Percentiles rank a stretch among this genome's conserved stretches.
Conservation (phyloP, 2,329 filamentous ascomycete species). For the Ophiostoma sp. region DNA sequence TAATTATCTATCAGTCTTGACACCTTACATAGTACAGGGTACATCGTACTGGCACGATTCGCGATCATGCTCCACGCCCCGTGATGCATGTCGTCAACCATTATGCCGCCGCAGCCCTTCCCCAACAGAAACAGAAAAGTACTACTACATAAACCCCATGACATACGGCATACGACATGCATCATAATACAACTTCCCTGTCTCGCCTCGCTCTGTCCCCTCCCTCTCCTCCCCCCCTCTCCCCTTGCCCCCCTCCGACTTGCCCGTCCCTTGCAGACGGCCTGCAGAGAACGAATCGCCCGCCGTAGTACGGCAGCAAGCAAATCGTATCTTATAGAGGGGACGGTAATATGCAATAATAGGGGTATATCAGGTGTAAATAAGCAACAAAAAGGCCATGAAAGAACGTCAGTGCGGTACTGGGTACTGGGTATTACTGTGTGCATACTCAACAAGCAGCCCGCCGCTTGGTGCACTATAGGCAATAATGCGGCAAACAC, state of each 20-base stretch:
- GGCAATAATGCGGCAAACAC: not conserved
- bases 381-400: not conserved
- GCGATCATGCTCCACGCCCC: not conserved
- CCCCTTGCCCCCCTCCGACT: not conserved
- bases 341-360: not conserved
- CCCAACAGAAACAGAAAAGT: not conserved
- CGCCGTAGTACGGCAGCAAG: constrained; percentile 23
- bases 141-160: not conserved
- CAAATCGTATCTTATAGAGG: constrained; percentile 19
- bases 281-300: constrained; percentile 14
- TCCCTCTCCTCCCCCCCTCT: not conserved
- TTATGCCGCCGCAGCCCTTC: constrained; percentile 3
- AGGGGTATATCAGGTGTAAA: not conserved
- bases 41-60: not conserved
- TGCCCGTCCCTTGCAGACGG: constrained; percentile 19
- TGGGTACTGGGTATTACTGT: not conserved
- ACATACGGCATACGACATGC: not conserved
- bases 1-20: too few species aligned
- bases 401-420: constrained; percentile 2
- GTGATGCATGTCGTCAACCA: constrained; percentile 4
- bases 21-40: too few species aligned
- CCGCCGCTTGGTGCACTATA: not conserved
- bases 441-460: too few species aligned
- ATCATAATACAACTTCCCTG: not conserved
- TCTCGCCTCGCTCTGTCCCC: not conserved